phyloP scores from a whole-genome alignment of 148 eudicot genomes.

The Silene latifolia region DNA sequence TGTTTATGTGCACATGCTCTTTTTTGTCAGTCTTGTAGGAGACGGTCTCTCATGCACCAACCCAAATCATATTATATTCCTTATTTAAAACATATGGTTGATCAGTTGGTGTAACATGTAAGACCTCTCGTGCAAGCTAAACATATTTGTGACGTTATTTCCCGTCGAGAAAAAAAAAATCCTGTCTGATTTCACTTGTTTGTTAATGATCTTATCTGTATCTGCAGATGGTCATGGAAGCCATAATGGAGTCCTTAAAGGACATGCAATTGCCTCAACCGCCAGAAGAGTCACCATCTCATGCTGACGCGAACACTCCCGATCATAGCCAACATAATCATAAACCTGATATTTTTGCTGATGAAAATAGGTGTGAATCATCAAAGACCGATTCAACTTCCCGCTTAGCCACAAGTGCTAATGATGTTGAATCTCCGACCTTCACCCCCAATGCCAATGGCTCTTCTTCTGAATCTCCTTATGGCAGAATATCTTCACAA shows the following conservation, averaged over 20 bases:
- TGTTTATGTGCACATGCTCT: neutral
- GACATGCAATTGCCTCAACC: slow-evolving; percentile 38
- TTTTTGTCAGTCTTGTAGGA: neutral
- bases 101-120: neutral
- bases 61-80: neutral
- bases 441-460: slow-evolving; percentile 18
- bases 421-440: slow-evolving; percentile 21
- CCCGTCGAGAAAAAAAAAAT: neutral
- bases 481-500: slow-evolving; percentile 15
- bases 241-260: slow-evolving; percentile 75
- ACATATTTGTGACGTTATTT: neutral
- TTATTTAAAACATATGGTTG: neutral
- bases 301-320: slow-evolving; percentile 15
- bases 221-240: slow-evolving; percentile 87
- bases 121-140: neutral
- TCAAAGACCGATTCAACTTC: slow-evolving; percentile 26
- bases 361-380: slow-evolving; percentile 20
- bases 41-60: neutral
- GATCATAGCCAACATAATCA: slow-evolving; percentile 28
- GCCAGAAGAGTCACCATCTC: slow-evolving; percentile 34
- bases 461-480: slow-evolving; percentile 22
- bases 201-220: neutral
- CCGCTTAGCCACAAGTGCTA: slow-evolving; percentile 19
- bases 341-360: slow-evolving; percentile 17
- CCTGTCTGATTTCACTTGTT: neutral